Percentiles rank a stretch among this genome's conserved stretches.
Evolutionary conservation across 163 green algal species (phyloP).

Genomic region (Volvox carteri): DNA sequence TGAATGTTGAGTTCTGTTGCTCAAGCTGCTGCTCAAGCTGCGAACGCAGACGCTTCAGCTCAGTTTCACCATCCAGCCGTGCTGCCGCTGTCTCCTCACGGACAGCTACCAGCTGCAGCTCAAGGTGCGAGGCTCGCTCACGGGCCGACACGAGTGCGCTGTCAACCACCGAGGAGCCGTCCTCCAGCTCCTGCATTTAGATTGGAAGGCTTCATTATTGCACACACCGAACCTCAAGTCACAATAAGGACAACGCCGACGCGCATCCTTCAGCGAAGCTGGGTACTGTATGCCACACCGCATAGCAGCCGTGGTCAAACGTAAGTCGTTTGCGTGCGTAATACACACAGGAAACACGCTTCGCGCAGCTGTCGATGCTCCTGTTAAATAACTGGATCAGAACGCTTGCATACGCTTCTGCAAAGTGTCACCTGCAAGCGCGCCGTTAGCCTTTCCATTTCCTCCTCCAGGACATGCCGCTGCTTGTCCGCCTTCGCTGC

Average conservation of each 20-base stretch:
- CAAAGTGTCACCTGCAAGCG: conserved; percentile 30
- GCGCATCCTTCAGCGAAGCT: no score
- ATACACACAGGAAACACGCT: neutral
- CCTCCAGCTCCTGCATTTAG: conserved; percentile 13
- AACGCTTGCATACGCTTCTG: no score
- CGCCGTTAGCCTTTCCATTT: neutral
- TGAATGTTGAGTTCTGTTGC: neutral
- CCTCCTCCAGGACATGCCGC: neutral
- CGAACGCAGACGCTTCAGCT: neutral
- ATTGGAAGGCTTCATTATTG: neutral
- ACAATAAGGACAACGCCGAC: no score
- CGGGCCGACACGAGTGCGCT: neutral
- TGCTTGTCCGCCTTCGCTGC: neutral
- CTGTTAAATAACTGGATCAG: no score
- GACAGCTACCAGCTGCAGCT: neutral
- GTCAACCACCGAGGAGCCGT: neutral
- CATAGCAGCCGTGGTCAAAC: neutral
- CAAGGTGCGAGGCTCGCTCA: neutral
- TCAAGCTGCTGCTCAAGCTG: conserved; percentile 3
- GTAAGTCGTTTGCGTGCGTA: neutral
- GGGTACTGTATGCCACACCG: no score
- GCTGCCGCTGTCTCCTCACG: neutral
- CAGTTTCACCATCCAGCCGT: neutral
- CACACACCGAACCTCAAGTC: no score
- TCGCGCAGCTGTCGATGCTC: no score